Evolutionary conservation across 2,329 filamentous ascomycete species (phyloP), one percentile per base, ranked within the genome.

Genomic region (Verticillium tricorpus): DNA sequence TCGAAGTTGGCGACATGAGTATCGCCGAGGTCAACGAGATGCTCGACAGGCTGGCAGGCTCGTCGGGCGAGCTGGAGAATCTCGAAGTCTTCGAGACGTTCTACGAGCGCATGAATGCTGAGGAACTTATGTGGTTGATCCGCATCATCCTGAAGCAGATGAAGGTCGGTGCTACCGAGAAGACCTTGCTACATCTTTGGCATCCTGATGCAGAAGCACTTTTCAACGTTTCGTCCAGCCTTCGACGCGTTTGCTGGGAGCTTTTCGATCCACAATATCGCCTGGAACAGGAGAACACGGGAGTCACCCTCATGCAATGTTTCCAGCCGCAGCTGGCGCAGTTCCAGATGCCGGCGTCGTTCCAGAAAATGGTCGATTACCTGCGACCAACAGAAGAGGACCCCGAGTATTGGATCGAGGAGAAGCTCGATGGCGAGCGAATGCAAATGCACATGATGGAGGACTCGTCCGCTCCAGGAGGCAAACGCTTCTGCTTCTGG

Each of bases 291-390:
- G 89, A 92, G 28, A 87, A 93, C 59, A 84, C 87, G 1, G 89
- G 89, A 0, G 88, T 98, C 15, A 80, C 84, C 1, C 78, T 98
- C 37, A 97, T 97, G 92, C 90, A 95, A 70, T 97, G 93, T 72
- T 98, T 98, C 71, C 94, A 98, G 71, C 95, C 95, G 6, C 95
- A 98, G 74, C 83, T 99, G 39, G 95, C 95, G 5, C 91, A 95
- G 66, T 97, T 96, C 66, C 92, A 97, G 73, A 90, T 91, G 82
- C 85, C 91, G 37, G 87, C 88, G 0, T 82, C 80, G 2, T 92
- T 97, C 67, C 85, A 92, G 60, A 90, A 88, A 70, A 92, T 96
- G 85, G 86, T 96, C 1, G 80, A 86, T 19, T 87, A 83, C 60
- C 75, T 89, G 75, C 84, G 86, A 2, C 81, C 84, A 0, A 89